A percentile compares a stretch with the other conserved stretches of the same genome.
These are phyloP conservation scores for Aspergillus campestris DNA, from an alignment of 495 filamentous ascomycete genomes.

Conservation along the genomic window DNA sequence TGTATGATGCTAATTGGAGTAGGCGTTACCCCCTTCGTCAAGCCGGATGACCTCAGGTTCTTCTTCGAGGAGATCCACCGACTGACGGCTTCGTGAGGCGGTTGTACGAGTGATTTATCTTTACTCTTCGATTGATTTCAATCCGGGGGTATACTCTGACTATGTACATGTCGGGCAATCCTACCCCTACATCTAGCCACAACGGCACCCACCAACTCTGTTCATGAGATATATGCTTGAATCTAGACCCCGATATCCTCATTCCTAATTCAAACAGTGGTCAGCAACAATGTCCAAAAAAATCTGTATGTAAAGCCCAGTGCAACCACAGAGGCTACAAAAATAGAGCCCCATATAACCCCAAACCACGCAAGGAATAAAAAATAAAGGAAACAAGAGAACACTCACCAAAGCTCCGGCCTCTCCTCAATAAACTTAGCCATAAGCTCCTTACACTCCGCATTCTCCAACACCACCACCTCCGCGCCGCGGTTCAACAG, in stretches of 20 bases:
- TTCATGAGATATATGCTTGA: conserved; percentile 16
- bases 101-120: background rate
- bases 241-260: conserved; percentile 64
- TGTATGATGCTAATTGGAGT: conserved; percentile 11
- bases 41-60: conserved; percentile 85
- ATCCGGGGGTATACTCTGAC: background rate
- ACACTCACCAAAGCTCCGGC: conserved; percentile 63
- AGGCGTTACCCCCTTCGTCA: conserved; percentile 89
- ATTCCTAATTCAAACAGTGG: conserved; percentile 42
- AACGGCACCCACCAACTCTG: background rate
- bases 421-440: conserved; percentile 66
- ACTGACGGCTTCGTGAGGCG: conserved; percentile 20
- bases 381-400: conserved; percentile 4
- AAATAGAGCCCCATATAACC: background rate
- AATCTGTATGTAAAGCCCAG: too few relatives aligned
- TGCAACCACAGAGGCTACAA: background rate
- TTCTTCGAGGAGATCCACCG: conserved; percentile 92
- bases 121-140: conserved; percentile 3
- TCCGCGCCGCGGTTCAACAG: conserved; percentile 64
- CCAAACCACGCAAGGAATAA: background rate
- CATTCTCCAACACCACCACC: conserved; percentile 61
- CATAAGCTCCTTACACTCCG: conserved; percentile 67
- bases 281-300: background rate
- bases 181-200: background rate
- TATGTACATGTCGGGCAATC: conserved; percentile 6